These are phyloP conservation scores for Candida orba DNA, from an alignment of 805 yeast species.

Conservation along the genomic window DNA sequence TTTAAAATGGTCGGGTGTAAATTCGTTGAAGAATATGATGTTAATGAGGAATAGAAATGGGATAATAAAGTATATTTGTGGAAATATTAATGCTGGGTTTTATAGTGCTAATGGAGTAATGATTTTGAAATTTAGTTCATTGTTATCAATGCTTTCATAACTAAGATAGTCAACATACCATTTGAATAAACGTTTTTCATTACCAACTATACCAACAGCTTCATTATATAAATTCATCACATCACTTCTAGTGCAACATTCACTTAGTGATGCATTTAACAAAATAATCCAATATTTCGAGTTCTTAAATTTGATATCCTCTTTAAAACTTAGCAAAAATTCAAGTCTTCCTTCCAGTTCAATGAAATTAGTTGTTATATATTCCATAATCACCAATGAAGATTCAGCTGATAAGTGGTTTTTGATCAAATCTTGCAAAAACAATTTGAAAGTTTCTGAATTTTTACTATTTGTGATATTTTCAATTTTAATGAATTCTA, in stretches of 20 bases:
- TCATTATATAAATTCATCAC: not conserved
- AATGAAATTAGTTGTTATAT: not conserved
- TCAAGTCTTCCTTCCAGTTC: not conserved
- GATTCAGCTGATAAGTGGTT: not conserved
- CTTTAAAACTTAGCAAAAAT: not conserved
- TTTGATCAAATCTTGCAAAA: conserved; percentile 3
- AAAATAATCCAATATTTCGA: conserved; percentile 1
- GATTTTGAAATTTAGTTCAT: not conserved
- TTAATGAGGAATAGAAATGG: not conserved
- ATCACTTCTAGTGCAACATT: not conserved
- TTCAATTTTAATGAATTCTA: conserved; percentile 2
- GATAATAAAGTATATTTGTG: not conserved
- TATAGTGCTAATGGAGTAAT: not conserved
- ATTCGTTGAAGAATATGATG: conserved; percentile 1
- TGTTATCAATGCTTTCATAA: not conserved
- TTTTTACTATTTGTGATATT: not conserved
- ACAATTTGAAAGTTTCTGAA: conserved; percentile 2
- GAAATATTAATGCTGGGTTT: not conserved
- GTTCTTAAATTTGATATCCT: not conserved
- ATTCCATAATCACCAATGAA: not conserved
- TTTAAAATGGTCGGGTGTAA: not conserved
- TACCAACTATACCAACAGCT: not conserved
- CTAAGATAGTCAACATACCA: conserved; percentile 1
- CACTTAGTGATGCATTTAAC: not conserved
- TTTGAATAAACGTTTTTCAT: not conserved